Evolutionary conservation across 345 rosid genomes (phyloP).

Genomic region (Eutrema heterophyllum): DNA sequence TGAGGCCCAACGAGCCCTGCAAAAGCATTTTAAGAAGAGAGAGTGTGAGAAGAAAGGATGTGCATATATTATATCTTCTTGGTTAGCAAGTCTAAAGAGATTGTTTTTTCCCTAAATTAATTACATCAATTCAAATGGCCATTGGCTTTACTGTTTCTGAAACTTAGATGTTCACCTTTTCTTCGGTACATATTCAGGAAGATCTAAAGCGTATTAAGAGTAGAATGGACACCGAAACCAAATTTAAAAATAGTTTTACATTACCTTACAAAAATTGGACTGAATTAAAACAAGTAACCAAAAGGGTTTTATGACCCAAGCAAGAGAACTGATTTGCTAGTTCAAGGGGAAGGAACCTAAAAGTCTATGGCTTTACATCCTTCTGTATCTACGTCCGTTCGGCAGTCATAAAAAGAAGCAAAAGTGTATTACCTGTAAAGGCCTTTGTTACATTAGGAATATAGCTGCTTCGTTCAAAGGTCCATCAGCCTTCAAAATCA

Average conservation of each 20-base stretch:
- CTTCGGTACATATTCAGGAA: not conserved
- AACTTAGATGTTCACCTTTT: no score
- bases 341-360: not conserved
- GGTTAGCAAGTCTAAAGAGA: no score
- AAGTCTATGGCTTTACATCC: no score
- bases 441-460: slow-evolving; percentile 54
- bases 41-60: no score
- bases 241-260: no score
- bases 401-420: no score
- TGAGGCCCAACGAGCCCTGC: no score
- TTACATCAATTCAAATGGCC: no score
- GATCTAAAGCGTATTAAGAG: not conserved
- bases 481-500: slow-evolving; percentile 63
- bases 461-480: slow-evolving; percentile 58
- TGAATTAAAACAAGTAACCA: not conserved
- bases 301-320: not conserved
- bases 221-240: not conserved
- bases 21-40: no score
- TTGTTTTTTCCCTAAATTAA: no score
- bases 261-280: not conserved
- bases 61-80: no score
- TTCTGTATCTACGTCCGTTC: no score
- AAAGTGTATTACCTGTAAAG: slow-evolving; percentile 52
- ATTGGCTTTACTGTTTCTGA: not conserved
- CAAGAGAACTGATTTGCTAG: not conserved